Base-by-base conservation (phyloP, 192 early-diverging fungal species). In the Pilobolus umbonatus region DNA sequence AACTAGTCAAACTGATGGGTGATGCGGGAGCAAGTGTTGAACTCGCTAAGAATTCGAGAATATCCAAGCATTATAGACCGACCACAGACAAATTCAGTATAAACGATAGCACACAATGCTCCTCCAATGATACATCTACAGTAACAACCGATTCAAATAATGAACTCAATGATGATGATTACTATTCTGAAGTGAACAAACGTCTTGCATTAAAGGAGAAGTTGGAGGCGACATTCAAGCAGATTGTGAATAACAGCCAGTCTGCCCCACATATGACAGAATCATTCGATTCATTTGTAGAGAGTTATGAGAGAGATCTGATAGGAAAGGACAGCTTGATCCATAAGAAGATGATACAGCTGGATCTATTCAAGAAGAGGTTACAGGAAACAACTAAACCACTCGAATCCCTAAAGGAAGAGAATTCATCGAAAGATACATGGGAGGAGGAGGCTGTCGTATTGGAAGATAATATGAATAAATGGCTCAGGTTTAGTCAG, bases 1-100 rank as follows among this genome's bases (percentile, higher is more conserved):
- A 80, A 29, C 64, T 90, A 0, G 79, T 85, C 5, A 65, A 76
- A 55, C 36, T 84, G 57, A 62, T 90, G 0, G 42, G 86, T 19
- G 77, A 76, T 25, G 71, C 79, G 15, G 87, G 87, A 0, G 88
- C 84, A 0, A 80, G 86, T 67, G 43, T 73, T 5, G 70, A 68
- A 26, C 82, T 94, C 59, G 67, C 69, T 26, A 94, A 94, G 65
- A 58, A n/a, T n/a, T n/a, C n/a, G n/a, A n/a, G n/a, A n/a, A n/a
- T n/a, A n/a, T n/a, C n/a, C n/a, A n/a, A n/a, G n/a, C n/a, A n/a
- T n/a, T n/a, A n/a, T n/a, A n/a, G n/a, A n/a, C n/a, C n/a, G n/a
- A n/a, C n/a, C n/a, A n/a, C n/a, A n/a, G n/a, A n/a, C n/a, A n/a
- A n/a, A n/a, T n/a, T n/a, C n/a, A n/a, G n/a, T n/a, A n/a, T n/a